phyloP scores from a whole-genome alignment of 1,139 yeast genomes.

The Hyphopichia khmerensis region DNA sequence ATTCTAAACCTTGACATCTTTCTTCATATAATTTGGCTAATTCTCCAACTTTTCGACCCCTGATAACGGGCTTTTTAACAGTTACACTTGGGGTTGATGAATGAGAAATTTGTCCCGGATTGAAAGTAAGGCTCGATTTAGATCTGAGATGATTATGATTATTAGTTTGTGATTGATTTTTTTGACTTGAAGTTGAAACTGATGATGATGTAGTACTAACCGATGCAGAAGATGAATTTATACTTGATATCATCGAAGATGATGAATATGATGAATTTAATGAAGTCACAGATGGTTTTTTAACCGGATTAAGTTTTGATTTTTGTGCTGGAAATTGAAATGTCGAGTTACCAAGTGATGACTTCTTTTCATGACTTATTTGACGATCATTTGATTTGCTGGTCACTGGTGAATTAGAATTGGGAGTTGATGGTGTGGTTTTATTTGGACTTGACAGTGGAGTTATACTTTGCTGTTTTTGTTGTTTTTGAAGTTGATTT shows the following conservation, averaged over 20 bases:
- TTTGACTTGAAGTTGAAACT: background rate
- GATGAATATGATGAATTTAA: background rate
- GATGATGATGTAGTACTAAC: background rate
- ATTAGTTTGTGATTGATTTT: background rate
- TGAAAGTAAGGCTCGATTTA: background rate
- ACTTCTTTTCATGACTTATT: slow-evolving; percentile 5
- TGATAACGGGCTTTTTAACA: slow-evolving; percentile 45
- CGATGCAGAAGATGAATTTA: slow-evolving; percentile 1
- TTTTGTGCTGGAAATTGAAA: slow-evolving; percentile 42
- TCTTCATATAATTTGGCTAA: slow-evolving; percentile 58
- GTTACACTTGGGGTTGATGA: slow-evolving; percentile 1
- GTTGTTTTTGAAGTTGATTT: background rate
- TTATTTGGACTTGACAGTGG: slow-evolving; percentile 5
- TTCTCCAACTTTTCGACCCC: slow-evolving; percentile 55
- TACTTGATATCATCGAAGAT: background rate
- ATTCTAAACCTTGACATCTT: slow-evolving; percentile 51
- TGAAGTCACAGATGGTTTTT: background rate
- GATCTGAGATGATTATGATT: background rate
- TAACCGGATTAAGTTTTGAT: slow-evolving; percentile 24
- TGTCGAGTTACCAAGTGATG: slow-evolving; percentile 20
- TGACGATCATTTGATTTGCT: background rate
- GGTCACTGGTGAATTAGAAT: background rate
- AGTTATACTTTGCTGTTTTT: background rate
- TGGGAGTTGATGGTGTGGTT: slow-evolving; percentile 4
- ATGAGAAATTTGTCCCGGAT: background rate